These are phyloP conservation scores for Melanomma pulvis-pyrius DNA, from an alignment of 495 filamentous ascomycete species.

Conservation along the genomic window DNA sequence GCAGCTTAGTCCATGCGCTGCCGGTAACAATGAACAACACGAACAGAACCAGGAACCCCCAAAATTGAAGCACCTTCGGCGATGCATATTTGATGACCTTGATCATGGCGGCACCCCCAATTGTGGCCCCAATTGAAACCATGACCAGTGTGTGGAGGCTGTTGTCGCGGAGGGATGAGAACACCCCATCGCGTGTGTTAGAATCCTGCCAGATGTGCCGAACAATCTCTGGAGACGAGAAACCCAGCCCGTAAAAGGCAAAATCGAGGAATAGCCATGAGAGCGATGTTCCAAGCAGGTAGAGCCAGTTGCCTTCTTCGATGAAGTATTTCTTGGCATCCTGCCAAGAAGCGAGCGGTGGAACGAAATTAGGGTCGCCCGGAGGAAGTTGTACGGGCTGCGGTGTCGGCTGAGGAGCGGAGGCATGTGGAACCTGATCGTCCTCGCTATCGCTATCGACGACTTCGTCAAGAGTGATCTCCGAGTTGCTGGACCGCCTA, in stretches of 20 bases:
- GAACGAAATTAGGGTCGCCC: slow-evolving; percentile 28
- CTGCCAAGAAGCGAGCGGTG: slow-evolving; percentile 26
- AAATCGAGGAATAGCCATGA: slow-evolving; percentile 34
- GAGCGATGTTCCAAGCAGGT: slow-evolving; percentile 31
- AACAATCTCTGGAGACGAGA: slow-evolving; percentile 30
- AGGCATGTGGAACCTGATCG: not conserved
- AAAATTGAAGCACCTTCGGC: slow-evolving; percentile 33
- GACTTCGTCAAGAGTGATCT: slow-evolving; percentile 25
- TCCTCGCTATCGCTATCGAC: slow-evolving; percentile 21
- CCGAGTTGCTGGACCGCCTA: slow-evolving; percentile 23
- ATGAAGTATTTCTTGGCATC: slow-evolving; percentile 32
- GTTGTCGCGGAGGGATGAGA: slow-evolving; percentile 19
- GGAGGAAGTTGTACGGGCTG: slow-evolving; percentile 9
- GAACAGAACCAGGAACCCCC: slow-evolving; percentile 32
- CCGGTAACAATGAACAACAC: slow-evolving; percentile 33
- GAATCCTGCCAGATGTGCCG: slow-evolving; percentile 32
- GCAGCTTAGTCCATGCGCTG: slow-evolving; percentile 22
- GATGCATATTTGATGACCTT: slow-evolving; percentile 32
- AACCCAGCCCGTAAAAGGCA: slow-evolving; percentile 33
- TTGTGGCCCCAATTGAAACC: slow-evolving; percentile 28
- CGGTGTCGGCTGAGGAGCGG: not conserved
- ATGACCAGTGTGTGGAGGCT: slow-evolving; percentile 31
- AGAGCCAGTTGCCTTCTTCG: slow-evolving; percentile 31
- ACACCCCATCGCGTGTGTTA: slow-evolving; percentile 4
- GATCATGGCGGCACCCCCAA: slow-evolving; percentile 34